phyloP scores from a whole-genome alignment of 352 stramenopile species.

The Halophytophthora polymorphica region DNA sequence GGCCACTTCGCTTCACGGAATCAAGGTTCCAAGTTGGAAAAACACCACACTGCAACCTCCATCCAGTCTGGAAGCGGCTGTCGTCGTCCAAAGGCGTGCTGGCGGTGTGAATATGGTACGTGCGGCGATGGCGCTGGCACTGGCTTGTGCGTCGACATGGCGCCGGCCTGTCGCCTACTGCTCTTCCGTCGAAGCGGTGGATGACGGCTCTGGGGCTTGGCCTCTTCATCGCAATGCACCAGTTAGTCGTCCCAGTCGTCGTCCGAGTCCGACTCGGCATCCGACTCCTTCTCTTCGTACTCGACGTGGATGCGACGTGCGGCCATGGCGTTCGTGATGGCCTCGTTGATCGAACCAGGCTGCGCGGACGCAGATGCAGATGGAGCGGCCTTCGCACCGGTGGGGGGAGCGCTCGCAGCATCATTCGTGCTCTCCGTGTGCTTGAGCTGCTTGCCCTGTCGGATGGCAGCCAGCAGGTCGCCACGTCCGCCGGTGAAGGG shows the following conservation, averaged over 20 bases:
- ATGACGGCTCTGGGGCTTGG: too few species aligned
- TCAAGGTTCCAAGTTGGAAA: too few species aligned
- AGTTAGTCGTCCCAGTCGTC: slow-evolving; percentile 72
- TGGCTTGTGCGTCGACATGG: too few species aligned
- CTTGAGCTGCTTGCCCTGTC: slow-evolving; percentile 57
- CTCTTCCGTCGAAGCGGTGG: too few species aligned
- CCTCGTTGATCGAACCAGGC: slow-evolving; percentile 66
- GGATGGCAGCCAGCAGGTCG: slow-evolving; percentile 76
- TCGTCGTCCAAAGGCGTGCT: too few species aligned
- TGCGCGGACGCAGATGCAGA: slow-evolving; percentile 33
- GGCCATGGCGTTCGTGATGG: slow-evolving; percentile 81
- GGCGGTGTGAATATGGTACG: too few species aligned
- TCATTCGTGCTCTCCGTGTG: slow-evolving; percentile 20
- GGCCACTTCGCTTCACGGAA: too few species aligned
- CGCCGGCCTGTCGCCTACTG: background rate
- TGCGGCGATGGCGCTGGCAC: too few species aligned
- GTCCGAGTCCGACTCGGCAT: slow-evolving; percentile 65
- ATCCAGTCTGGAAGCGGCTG: too few species aligned
- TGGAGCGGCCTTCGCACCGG: slow-evolving; percentile 15
- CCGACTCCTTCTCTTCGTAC: slow-evolving; percentile 66
- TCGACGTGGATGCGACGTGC: slow-evolving; percentile 77
- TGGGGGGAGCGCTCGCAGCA: slow-evolving; percentile 9
- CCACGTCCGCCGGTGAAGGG: slow-evolving; percentile 62
- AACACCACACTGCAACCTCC: too few species aligned
- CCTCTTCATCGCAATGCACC: background rate